Evolutionary conservation across 2,329 filamentous ascomycete species (phyloP), one percentile per base, ranked within the genome.

Genomic region (Aspergillus tamarii): DNA sequence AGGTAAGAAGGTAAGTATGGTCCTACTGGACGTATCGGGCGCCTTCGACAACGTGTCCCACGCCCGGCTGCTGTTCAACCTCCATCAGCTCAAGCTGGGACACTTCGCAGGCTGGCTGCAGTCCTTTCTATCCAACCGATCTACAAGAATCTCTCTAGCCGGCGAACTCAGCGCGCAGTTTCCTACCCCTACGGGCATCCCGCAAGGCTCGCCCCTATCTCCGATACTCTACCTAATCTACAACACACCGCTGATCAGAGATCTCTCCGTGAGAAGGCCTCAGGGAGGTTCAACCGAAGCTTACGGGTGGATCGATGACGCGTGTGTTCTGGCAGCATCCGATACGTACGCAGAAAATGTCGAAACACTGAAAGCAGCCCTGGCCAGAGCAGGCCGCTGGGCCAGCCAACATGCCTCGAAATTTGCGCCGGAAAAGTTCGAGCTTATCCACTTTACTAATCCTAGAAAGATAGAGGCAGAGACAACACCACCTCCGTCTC

Each of bases 171-270:
- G 48, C 16, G 8, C 1, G 12, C 0, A 14, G 12, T 36, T 14
- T 1, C 10, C 12, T 0, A 36, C 34, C 0, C 34, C 34, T 0
- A 63, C 57, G 0, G 57, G 57, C 1, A 63, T 63, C n/a, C 61
- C 56, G 2, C 63, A 65, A 12, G 54, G 65, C 2, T 66, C 68
- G 3, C 67, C 61, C 1, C 56, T 74, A 14, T 74, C 67, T 1
- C 70, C 62, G 34, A 72, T 73, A 21, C 69, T 74, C 19, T 73
- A 69, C 50, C 59, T 74, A 1, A 70, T 74, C 67, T 74, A 72
- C 46, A 74, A 72, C 36, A 69, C 54, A 0, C 32, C 45, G 3
- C 32, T 60, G 1, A 52, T 60, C 32, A 11, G 4, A 43, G 4
- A 16, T 23, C 21, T 39, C 1, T 19, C 34, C 14, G 9, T 54